phyloP scores from a whole-genome alignment of 2,329 filamentous ascomycete genomes.

The Colletotrichum liriopes region DNA sequence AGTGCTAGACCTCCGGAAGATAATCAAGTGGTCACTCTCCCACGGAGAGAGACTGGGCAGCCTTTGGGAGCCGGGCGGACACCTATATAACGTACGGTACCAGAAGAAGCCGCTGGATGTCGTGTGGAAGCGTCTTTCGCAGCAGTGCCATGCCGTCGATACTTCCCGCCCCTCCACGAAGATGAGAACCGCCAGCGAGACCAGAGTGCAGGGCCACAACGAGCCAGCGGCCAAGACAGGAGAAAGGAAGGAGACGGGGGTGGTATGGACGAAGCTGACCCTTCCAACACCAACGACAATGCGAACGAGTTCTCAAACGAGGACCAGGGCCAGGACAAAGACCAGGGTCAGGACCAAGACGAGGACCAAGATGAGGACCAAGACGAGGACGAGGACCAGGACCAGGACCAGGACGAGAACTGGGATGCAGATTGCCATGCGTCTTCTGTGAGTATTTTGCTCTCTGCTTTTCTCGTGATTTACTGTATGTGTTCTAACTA shows the following conservation, averaged over 20 bases:
- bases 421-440: not conserved
- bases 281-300: too few relatives aligned
- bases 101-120: not conserved
- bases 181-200: not conserved
- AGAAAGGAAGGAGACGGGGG: not conserved
- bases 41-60: not conserved
- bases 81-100: not conserved
- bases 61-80: not conserved
- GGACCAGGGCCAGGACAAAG: too few relatives aligned
- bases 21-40: not conserved
- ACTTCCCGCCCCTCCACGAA: not conserved
- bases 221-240: not conserved
- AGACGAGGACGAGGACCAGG: too few relatives aligned
- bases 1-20: slow-evolving; percentile 1
- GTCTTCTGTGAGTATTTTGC: not conserved
- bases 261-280: too few relatives aligned
- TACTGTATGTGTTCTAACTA: not conserved
- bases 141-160: not conserved
- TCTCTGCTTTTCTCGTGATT: not conserved
- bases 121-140: slow-evolving; percentile 1
- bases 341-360: too few relatives aligned
- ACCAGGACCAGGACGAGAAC: not conserved
- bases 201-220: not conserved
- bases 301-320: too few relatives aligned
- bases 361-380: too few relatives aligned